Conservation (phyloP, 306 rosid species). For the Crataegus laevigata region DNA sequence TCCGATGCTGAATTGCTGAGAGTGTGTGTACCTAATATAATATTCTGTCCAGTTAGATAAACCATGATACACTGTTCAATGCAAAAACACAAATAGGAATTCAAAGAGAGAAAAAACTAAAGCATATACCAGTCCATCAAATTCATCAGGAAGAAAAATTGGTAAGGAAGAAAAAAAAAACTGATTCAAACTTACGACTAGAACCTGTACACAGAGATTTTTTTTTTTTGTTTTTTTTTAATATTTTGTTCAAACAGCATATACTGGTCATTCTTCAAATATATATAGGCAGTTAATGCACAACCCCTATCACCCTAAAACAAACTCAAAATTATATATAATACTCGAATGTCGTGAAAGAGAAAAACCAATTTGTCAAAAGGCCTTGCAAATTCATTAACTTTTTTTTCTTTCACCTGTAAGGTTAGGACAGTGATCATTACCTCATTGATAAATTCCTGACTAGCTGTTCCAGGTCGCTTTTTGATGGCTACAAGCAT, state of each 20-base stretch:
- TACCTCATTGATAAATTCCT: constrained; percentile 79
- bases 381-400: neutral
- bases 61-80: constrained; percentile 15
- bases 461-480: constrained; percentile 58
- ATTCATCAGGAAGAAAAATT: neutral
- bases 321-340: too few relatives aligned
- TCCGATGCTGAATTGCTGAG: constrained; percentile 67
- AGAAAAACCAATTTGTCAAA: too few relatives aligned
- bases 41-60: constrained; percentile 28
- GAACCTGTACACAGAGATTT: neutral
- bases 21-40: constrained; percentile 70
- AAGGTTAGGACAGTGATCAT: neutral
- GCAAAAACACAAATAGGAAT: neutral
- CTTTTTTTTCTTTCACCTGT: neutral
- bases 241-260: too few relatives aligned
- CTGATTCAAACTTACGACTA: neutral
- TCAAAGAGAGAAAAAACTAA: neutral
- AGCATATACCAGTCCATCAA: neutral
- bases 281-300: too few relatives aligned
- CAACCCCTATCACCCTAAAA: too few relatives aligned
- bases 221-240: too few relatives aligned
- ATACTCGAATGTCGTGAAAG: too few relatives aligned
- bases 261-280: too few relatives aligned
- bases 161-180: neutral
- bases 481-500: constrained; percentile 85